These are phyloP conservation scores for Rhodotorula glutinis DNA, from an alignment of 1,284 basidiomycete genomes.

Conservation along the genomic window DNA sequence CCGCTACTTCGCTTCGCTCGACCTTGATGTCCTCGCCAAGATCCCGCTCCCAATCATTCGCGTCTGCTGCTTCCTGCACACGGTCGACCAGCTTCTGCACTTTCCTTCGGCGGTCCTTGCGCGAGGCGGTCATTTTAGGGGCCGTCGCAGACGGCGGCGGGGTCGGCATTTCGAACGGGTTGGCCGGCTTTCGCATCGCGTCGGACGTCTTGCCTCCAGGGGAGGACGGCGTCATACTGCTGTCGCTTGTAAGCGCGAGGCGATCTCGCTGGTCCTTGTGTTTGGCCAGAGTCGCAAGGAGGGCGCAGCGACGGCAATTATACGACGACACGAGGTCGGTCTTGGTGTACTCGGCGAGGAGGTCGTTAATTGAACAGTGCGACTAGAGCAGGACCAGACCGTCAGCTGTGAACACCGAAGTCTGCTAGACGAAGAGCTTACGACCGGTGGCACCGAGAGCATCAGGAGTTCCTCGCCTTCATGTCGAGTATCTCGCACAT, in stretches of 20 bases:
- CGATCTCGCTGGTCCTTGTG: constrained; percentile 60
- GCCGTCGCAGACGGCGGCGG: not conserved
- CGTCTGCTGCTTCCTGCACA: constrained; percentile 64
- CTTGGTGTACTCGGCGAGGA: constrained; percentile 74
- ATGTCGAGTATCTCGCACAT: constrained; percentile 84
- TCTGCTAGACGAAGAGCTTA: constrained; percentile 20
- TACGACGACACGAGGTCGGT: constrained; percentile 77
- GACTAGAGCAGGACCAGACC: constrained; percentile 47
- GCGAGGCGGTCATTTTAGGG: constrained; percentile 52
- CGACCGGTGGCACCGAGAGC: constrained; percentile 62
- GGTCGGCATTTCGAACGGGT: constrained; percentile 14
- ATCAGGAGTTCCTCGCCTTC: constrained; percentile 79
- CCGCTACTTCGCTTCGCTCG: constrained; percentile 66
- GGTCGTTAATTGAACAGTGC: constrained; percentile 65
- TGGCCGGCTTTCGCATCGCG: not conserved
- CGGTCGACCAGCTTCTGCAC: constrained; percentile 61
- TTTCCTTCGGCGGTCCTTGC: constrained; percentile 69
- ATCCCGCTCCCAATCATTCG: constrained; percentile 73
- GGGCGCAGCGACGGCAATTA: constrained; percentile 74
- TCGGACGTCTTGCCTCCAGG: not conserved
- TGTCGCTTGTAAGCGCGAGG: constrained; percentile 44
- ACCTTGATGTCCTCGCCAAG: constrained; percentile 58
- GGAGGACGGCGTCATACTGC: not conserved
- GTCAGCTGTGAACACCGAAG: not conserved
- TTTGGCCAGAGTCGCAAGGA: constrained; percentile 64